Conservation (phyloP, 441 rosid genomes). For the Bruguiera hainesii region DNA sequence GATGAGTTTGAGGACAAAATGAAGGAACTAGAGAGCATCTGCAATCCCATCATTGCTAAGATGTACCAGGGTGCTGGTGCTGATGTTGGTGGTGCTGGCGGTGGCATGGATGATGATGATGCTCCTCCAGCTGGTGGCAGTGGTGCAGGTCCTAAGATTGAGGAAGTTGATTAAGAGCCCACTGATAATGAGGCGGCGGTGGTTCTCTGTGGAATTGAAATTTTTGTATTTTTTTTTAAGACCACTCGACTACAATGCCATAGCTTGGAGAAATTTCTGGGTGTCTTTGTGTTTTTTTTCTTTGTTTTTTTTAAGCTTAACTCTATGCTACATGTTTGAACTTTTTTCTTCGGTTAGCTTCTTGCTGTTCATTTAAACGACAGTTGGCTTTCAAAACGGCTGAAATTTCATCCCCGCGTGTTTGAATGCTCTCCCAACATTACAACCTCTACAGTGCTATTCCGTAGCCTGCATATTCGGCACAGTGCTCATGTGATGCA, state of each 20-base stretch:
- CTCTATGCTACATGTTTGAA: background rate
- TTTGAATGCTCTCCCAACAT: background rate
- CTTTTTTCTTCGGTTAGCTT: background rate
- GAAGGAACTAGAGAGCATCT: conserved; percentile 71
- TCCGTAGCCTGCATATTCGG: too few species aligned
- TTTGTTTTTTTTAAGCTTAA: background rate
- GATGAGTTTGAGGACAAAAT: conserved; percentile 82
- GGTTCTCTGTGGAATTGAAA: background rate
- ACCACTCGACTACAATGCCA: too few species aligned
- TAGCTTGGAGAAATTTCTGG: background rate
- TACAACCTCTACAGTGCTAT: too few species aligned
- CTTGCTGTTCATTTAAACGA: background rate
- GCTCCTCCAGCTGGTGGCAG: conserved; percentile 41
- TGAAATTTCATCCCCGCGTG: background rate
- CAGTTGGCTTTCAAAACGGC: background rate
- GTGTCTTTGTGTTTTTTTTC: background rate
- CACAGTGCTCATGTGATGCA: too few species aligned
- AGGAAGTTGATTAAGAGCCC: conserved; percentile 43
- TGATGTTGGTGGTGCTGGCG: conserved; percentile 45
- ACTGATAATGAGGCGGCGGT: background rate
- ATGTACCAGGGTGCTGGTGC: conserved; percentile 67
- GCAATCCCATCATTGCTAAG: conserved; percentile 76
- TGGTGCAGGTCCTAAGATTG: conserved; percentile 60
- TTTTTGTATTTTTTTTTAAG: too few species aligned
- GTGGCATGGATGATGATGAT: conserved; percentile 46